These are phyloP conservation scores for Jasminum sambac DNA, from an alignment of 257 asterid genomes.

Conservation along the genomic window DNA sequence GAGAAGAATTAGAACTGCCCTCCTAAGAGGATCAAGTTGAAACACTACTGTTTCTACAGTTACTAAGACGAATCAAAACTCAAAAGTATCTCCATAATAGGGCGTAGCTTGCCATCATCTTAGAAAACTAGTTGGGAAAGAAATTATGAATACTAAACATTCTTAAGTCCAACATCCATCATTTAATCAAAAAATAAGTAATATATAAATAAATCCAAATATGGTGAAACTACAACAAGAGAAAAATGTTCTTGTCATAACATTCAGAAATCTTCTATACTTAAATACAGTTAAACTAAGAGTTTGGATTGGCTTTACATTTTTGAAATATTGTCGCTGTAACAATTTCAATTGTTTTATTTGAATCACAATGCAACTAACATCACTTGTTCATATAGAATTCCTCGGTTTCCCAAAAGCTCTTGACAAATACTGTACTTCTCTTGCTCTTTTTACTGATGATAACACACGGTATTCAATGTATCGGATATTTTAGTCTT, in stretches of 20 bases:
- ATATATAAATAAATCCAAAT: not conserved
- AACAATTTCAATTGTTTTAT: not conserved
- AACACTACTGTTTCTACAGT: not conserved
- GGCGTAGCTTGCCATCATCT: constrained; percentile 1
- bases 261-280: not conserved
- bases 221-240: not conserved
- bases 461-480: not conserved
- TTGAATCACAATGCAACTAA: not conserved
- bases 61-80: not conserved
- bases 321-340: not conserved
- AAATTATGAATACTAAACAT: not conserved
- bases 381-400: not conserved
- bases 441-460: not conserved
- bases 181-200: not conserved
- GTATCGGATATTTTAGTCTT: not conserved
- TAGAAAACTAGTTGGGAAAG: not conserved
- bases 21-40: not conserved
- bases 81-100: not conserved
- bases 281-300: not conserved
- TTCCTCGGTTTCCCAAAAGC: not conserved
- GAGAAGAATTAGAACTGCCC: not conserved
- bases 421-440: not conserved
- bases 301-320: not conserved
- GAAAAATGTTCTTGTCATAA: not conserved
- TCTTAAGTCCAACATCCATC: not conserved